Evolutionary conservation across 129 eudicot genomes (phyloP).

Genomic region (Ambrosia artemisiifolia): DNA sequence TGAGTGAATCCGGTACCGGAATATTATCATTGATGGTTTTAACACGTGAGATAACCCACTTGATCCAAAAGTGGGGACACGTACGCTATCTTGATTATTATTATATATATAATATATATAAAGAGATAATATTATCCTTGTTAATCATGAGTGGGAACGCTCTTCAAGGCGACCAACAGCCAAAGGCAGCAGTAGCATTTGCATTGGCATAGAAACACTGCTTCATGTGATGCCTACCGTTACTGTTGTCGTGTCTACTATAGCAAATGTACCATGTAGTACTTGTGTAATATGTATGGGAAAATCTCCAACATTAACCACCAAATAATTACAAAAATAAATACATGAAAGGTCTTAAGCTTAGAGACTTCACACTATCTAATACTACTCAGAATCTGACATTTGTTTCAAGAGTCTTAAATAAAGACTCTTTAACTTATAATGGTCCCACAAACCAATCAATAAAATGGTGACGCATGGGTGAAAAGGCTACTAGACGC

Average conservation of each 20-base stretch:
- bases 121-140: constrained; percentile 17
- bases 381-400: too few relatives aligned
- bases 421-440: too few relatives aligned
- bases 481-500: too few relatives aligned
- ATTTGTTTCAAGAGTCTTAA: too few relatives aligned
- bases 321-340: too few relatives aligned
- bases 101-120: not conserved
- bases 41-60: constrained; percentile 39
- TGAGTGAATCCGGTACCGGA: constrained; percentile 36
- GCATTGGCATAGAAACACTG: constrained; percentile 29
- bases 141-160: constrained; percentile 48
- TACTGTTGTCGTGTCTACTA: constrained; percentile 13
- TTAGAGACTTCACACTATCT: too few relatives aligned
- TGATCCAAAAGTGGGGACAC: constrained; percentile 23
- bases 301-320: too few relatives aligned
- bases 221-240: constrained; percentile 42
- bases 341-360: too few relatives aligned
- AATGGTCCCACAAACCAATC: too few relatives aligned
- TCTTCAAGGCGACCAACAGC: constrained; percentile 42
- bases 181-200: constrained; percentile 8
- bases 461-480: too few relatives aligned
- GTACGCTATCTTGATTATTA: not conserved
- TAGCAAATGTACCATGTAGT: constrained; percentile 15
- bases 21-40: constrained; percentile 3
- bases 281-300: constrained; percentile 5